Percentiles rank a stretch among this genome's conserved stretches.
These are phyloP conservation scores for Saccharomycopsis malanga DNA, from an alignment of 805 yeast species.

Conservation along the genomic window DNA sequence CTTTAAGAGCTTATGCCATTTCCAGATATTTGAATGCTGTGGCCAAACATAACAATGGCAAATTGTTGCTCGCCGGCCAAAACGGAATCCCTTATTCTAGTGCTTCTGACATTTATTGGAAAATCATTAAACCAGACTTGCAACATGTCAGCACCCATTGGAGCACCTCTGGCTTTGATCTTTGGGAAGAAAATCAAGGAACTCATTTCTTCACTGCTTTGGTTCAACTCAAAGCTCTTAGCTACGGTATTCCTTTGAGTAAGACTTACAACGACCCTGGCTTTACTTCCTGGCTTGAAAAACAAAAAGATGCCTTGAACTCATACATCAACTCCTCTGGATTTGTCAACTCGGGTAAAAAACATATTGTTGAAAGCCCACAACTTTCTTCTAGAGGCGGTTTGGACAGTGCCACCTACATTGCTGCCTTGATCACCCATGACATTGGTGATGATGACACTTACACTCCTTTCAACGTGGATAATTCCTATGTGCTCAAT, in stretches of 20 bases:
- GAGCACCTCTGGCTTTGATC: constrained; percentile 65
- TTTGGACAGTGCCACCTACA: constrained; percentile 66
- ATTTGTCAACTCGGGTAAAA: constrained; percentile 33
- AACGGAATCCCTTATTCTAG: constrained; percentile 23
- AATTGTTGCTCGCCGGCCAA: constrained; percentile 21
- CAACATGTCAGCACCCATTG: constrained; percentile 55
- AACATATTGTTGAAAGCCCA: constrained; percentile 70
- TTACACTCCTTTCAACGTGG: constrained; percentile 54
- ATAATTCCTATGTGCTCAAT: constrained; percentile 49
- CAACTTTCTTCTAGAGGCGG: constrained; percentile 44
- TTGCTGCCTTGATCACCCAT: constrained; percentile 36
- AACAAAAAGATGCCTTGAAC: neutral
- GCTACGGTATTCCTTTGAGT: constrained; percentile 36
- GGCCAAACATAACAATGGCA: constrained; percentile 6
- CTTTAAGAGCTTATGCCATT: constrained; percentile 54
- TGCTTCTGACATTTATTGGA: constrained; percentile 36
- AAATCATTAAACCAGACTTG: constrained; percentile 63
- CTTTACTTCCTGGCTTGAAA: constrained; percentile 10
- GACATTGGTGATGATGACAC: constrained; percentile 36
- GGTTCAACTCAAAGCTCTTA: constrained; percentile 64
- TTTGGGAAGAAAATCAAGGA: constrained; percentile 86
- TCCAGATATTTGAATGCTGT: constrained; percentile 25
- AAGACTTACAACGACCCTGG: constrained; percentile 4
- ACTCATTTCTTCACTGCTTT: constrained; percentile 73
- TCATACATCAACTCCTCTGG: constrained; percentile 25